phyloP scores from a whole-genome alignment of 202 grass and related monocot species.

The Setaria italica region DNA sequence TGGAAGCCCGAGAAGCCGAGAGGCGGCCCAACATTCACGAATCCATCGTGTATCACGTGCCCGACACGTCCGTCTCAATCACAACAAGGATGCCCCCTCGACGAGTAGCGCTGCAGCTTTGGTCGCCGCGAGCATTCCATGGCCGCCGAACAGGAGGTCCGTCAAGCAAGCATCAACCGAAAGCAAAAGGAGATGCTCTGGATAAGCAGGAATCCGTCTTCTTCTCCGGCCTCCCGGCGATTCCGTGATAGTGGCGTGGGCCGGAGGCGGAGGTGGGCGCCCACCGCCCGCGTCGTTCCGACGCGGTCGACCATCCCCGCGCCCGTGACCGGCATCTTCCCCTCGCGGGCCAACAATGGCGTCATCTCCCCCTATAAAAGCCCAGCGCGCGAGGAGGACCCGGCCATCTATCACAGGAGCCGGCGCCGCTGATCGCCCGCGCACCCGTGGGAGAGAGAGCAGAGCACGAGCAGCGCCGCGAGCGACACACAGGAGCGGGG shows the following conservation, averaged over 20 bases:
- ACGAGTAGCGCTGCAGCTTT: not conserved
- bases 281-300: slow-evolving; percentile 33
- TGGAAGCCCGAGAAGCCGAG: not conserved
- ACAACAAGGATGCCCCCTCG: not conserved
- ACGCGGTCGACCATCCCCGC: slow-evolving; percentile 14
- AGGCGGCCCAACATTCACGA: not conserved
- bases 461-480: no score
- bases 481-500: not conserved
- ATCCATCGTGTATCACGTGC: not conserved
- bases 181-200: not conserved
- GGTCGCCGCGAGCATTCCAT: not conserved
- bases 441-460: no score
- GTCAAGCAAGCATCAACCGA: not conserved
- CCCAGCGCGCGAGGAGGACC: not conserved
- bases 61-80: not conserved
- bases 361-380: not conserved
- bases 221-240: not conserved
- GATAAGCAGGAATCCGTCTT: slow-evolving; percentile 25
- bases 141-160: not conserved
- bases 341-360: not conserved
- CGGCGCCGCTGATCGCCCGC: no score
- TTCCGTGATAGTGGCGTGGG: not conserved
- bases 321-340: not conserved
- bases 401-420: not conserved
- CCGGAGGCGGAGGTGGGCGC: not conserved